These are phyloP conservation scores for Leptosphaerulina australis DNA, from an alignment of 2,329 filamentous ascomycete genomes.

Conservation along the genomic window DNA sequence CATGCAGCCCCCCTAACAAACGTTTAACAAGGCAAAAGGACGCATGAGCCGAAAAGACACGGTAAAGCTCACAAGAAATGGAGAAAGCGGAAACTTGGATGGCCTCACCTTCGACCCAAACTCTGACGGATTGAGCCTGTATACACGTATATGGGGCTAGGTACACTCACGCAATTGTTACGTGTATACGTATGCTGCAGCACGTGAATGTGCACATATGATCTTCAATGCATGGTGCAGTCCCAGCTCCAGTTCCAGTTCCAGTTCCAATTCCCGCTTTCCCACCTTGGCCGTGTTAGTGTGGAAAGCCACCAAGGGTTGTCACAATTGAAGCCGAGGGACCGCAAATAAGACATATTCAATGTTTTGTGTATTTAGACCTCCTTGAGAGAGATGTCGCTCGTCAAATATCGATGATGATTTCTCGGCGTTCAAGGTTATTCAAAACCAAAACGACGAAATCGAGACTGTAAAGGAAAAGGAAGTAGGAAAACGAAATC, in stretches of 20 bases:
- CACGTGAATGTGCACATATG: slow-evolving; percentile 4
- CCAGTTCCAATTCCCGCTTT: background rate
- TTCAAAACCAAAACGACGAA: slow-evolving; percentile 9
- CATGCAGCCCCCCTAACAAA: background rate
- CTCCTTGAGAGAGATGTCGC: slow-evolving; percentile 15
- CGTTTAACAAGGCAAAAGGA: slow-evolving; percentile 2
- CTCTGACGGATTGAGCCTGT: background rate
- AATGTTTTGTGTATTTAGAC: slow-evolving; percentile 30
- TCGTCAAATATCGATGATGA: slow-evolving; percentile 17
- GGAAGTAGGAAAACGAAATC: slow-evolving; percentile 16
- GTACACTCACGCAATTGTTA: background rate
- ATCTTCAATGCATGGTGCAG: background rate
- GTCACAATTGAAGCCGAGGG: slow-evolving; percentile 8
- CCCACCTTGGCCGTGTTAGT: slow-evolving; percentile 3
- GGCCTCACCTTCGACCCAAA: slow-evolving; percentile 7
- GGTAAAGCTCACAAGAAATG: too few relatives aligned
- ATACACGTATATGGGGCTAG: background rate
- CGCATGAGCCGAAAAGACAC: slow-evolving; percentile 4
- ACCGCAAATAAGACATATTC: slow-evolving; percentile 28
- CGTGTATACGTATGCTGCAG: background rate
- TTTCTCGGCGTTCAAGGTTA: slow-evolving; percentile 10
- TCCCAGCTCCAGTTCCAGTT: too few relatives aligned
- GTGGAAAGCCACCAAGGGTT: slow-evolving; percentile 1
- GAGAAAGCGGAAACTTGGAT: slow-evolving; percentile 3
- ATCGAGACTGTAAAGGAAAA: slow-evolving; percentile 7